A percentile compares a stretch with the other conserved stretches of the same genome.
Evolutionary conservation across 179 eudicot species (phyloP).

Genomic region (Spergularia azorica): DNA sequence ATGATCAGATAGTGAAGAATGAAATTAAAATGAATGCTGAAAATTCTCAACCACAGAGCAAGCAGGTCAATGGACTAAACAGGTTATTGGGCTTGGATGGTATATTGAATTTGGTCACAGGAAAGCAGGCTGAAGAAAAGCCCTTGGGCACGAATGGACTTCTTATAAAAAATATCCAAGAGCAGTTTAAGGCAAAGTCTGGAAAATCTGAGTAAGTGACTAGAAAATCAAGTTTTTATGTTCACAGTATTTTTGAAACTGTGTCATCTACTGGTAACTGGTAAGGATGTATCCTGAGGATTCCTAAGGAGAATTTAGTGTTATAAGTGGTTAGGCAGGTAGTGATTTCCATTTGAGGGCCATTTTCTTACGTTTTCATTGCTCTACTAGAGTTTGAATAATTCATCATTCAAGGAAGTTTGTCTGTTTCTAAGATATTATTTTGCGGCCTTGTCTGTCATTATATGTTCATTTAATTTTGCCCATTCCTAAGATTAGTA

Average conservation of each 20-base stretch:
- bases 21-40: slow-evolving; percentile 98
- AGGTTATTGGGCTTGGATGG: slow-evolving; percentile 92
- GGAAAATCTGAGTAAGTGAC: slow-evolving; percentile 91
- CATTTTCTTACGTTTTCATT: not conserved
- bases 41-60: slow-evolving; percentile 77
- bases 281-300: not conserved
- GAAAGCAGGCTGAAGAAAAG: slow-evolving; percentile 92
- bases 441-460: not conserved
- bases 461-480: not conserved
- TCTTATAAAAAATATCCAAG: slow-evolving; percentile 91
- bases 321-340: not conserved
- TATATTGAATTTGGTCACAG: slow-evolving; percentile 85
- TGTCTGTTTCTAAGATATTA: not conserved
- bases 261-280: not conserved
- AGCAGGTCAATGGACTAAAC: slow-evolving; percentile 81
- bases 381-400: not conserved
- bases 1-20: slow-evolving; percentile 91
- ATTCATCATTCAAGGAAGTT: not conserved
- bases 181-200: slow-evolving; percentile 89
- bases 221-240: not conserved
- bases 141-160: slow-evolving; percentile 88
- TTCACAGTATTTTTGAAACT: not conserved
- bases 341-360: not conserved
- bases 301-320: not conserved
- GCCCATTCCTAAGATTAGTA: not conserved